Evolutionary conservation across 1,284 basidiomycete genomes (phyloP).

Genomic region (Coniophora puteana): DNA sequence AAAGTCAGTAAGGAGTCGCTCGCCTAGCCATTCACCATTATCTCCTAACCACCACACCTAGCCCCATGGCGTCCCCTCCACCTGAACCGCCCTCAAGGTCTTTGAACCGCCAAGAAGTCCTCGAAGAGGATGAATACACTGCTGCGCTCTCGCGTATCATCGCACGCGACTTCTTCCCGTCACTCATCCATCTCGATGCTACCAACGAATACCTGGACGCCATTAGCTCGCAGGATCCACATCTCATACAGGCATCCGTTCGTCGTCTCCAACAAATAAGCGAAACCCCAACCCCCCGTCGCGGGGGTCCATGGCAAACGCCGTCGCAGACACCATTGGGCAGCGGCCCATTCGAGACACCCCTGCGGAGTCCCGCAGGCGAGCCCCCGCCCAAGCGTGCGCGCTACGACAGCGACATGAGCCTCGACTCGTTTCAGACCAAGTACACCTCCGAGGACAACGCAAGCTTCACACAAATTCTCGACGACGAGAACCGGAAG

Average conservation of each 20-base stretch:
- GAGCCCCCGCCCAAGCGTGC: conserved; percentile 48
- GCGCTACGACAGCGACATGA: conserved; percentile 58
- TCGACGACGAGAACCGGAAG: conserved; percentile 82
- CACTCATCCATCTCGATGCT: conserved; percentile 81
- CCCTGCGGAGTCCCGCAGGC: conserved; percentile 41
- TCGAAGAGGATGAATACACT: conserved; percentile 96
- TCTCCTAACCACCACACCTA: conserved; percentile 18
- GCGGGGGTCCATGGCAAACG: conserved; percentile 43
- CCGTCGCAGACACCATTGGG: conserved; percentile 65
- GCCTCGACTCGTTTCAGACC: conserved; percentile 83
- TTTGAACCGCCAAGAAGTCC: conserved; percentile 68
- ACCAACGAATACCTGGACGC: conserved; percentile 85
- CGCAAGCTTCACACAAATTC: conserved; percentile 86
- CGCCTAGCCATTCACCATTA: neutral
- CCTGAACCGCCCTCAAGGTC: conserved; percentile 35
- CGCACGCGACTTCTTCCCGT: conserved; percentile 96
- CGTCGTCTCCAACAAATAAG: conserved; percentile 65
- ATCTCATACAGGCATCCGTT: conserved; percentile 70
- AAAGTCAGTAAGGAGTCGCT: no score
- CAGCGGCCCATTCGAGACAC: conserved; percentile 63
- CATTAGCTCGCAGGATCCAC: conserved; percentile 66
- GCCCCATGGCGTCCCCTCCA: conserved; percentile 10
- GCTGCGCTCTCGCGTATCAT: conserved; percentile 91
- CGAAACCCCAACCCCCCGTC: conserved; percentile 44
- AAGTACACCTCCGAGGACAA: conserved; percentile 95